Evolutionary conservation across 1,284 basidiomycete species (phyloP).

Genomic region (Leccinum pachyderme): DNA sequence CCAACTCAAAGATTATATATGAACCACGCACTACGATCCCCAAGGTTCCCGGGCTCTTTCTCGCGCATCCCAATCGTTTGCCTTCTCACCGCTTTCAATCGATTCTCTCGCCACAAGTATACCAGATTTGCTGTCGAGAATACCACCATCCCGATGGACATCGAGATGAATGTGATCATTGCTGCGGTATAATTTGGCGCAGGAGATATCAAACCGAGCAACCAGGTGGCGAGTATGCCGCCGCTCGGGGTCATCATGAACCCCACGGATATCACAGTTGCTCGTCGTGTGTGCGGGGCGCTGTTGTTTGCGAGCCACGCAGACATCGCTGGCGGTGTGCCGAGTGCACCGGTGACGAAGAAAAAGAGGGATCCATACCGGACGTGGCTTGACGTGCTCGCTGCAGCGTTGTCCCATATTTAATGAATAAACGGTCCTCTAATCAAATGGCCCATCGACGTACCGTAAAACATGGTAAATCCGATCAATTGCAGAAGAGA

Average conservation of each 20-base stretch:
- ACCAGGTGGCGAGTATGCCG: slow-evolving; percentile 56
- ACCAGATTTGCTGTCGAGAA: slow-evolving; percentile 32
- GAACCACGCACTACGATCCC: slow-evolving; percentile 35
- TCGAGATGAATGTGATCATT: slow-evolving; percentile 38
- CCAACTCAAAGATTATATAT: slow-evolving; percentile 24
- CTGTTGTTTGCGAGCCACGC: slow-evolving; percentile 61
- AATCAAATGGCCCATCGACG: slow-evolving; percentile 2
- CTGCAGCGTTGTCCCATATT: slow-evolving; percentile 3
- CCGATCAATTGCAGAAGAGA: slow-evolving; percentile 42
- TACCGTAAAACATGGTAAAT: slow-evolving; percentile 49
- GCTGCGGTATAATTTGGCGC: slow-evolving; percentile 43
- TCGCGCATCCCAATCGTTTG: slow-evolving; percentile 9
- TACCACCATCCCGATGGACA: slow-evolving; percentile 34
- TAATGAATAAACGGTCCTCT: not conserved
- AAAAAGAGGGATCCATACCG: slow-evolving; percentile 54
- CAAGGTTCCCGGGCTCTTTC: slow-evolving; percentile 22
- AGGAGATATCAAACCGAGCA: slow-evolving; percentile 43
- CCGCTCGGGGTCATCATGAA: slow-evolving; percentile 54
- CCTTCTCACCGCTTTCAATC: slow-evolving; percentile 21
- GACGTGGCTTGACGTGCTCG: slow-evolving; percentile 31
- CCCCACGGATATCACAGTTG: slow-evolving; percentile 50
- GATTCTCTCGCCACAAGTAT: slow-evolving; percentile 26
- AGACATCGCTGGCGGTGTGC: slow-evolving; percentile 41
- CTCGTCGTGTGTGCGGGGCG: slow-evolving; percentile 52
- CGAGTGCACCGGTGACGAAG: slow-evolving; percentile 45